Base-by-base conservation (phyloP, 208 protist species). In the Leishmania major region DNA sequence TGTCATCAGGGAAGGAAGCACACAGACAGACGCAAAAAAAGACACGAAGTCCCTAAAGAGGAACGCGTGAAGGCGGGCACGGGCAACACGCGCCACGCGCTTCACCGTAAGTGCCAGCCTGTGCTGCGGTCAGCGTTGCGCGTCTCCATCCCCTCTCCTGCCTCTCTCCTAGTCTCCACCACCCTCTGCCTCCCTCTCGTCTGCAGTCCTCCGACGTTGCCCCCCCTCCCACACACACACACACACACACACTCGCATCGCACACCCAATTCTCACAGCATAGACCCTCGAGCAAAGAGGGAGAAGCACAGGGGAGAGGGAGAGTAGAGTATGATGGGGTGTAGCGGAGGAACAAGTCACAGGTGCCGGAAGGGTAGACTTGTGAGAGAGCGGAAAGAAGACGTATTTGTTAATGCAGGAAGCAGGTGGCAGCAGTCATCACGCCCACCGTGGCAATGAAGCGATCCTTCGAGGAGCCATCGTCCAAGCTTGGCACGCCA, bases 391-490 rank as follows among this genome's bases (percentile, higher is more conserved):
- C 5, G 25, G 15, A n/a, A 51, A 51, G 7, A 47, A 37, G 5
- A 53, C 10, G 25, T 11, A 53, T 51, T 47, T 7, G 22, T 78
- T 71, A 43, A 49, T 45, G 82, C 57, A 89, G 51, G 62, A 78
- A 86, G 47, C 59, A 82, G 1, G 78, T 74, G 8, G 51, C 70
- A 45, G 89, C 78, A 45, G 70, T 74, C 67, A 90, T 71, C 28
- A 87, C 84, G 25, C 90, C 90, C 25, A 91, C 83, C 7, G 84
- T 84, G 19, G 90, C 80, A 47, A 94, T 73, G 77, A 88, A 92
- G 35, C 75, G 51, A 6, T 74, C 22, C 13, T 47, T 57, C 1
- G 67, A 55, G 6, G 57, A 51, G 25, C 13, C 60, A 11, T 25
- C 64, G 62, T 82, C 75, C 35, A 40, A 45, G 1, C 17, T 28